Percentiles rank a stretch among this genome's conserved stretches.
These are phyloP conservation scores for Melastoma candidum DNA, from an alignment of 441 rosid genomes.

Conservation along the genomic window DNA sequence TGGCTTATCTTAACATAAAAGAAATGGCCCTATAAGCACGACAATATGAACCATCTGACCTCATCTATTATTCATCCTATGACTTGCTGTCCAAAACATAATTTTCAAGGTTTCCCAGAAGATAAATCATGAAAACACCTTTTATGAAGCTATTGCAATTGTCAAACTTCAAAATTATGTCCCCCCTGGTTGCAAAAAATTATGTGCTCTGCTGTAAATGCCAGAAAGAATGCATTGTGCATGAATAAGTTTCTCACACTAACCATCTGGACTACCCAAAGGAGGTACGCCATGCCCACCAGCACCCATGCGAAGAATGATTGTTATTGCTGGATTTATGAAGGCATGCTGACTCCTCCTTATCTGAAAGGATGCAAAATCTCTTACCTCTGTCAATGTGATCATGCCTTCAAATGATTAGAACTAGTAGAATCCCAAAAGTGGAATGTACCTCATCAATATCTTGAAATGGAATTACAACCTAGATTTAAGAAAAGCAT, in stretches of 20 bases:
- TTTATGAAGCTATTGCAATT: too few relatives aligned
- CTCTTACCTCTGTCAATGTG: background rate
- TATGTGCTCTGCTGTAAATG: too few relatives aligned
- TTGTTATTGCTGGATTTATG: constrained; percentile 94
- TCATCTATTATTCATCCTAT: too few relatives aligned
- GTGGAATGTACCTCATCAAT: constrained; percentile 70
- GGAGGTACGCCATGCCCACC: constrained; percentile 99
- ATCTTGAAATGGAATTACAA: constrained; percentile 85
- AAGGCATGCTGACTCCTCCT: constrained; percentile 96
- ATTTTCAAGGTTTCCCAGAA: too few relatives aligned
- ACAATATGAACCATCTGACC: too few relatives aligned
- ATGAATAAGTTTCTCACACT: constrained; percentile 20
- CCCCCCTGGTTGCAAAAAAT: too few relatives aligned
- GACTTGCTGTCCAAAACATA: too few relatives aligned
- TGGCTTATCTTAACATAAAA: too few relatives aligned
- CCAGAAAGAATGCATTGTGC: too few relatives aligned
- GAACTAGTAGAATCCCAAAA: constrained; percentile 4
- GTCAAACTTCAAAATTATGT: too few relatives aligned
- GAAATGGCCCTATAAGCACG: too few relatives aligned
- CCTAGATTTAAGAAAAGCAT: constrained; percentile 35
- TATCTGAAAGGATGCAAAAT: constrained; percentile 36
- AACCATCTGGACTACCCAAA: constrained; percentile 96
- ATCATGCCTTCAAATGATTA: background rate
- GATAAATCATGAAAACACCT: too few relatives aligned
- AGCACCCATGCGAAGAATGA: constrained; percentile 93